Base-by-base conservation (phyloP, 495 filamentous ascomycete species). In the Sordaria brevicollis region DNA sequence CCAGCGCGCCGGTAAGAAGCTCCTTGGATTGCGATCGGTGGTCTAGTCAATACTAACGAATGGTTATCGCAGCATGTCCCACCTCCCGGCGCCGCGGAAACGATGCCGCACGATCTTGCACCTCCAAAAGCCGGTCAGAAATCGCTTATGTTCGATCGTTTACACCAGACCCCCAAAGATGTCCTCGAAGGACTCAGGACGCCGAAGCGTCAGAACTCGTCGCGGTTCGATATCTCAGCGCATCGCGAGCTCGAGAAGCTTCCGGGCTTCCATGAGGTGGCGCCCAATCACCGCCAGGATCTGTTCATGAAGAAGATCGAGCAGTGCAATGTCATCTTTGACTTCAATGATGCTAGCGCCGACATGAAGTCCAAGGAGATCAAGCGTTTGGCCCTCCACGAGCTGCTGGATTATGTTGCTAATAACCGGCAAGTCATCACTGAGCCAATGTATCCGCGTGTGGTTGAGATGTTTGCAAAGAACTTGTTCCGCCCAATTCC, bases 341-440 rank as follows among this genome's bases (percentile, higher is more conserved):
- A 99, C 80, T 99, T 99, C 83, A 99, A 97, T 80, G 95, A 99
- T 77, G 93, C 96, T 41, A 96, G 92, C 71, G 94, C 90, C 67
- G 95, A 99, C 75, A 98, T 98, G 94, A 98, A 98, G 79, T 96
- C 94, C n/a, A 99, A 99, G 80, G 95, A 99, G 81, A 97, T 99
- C 85, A 99, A 99, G 86, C 88, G 95, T 74, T 82, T 99, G 76
- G 96, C 95, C 65, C 87, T 99, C 49, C 95, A 99, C 76, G 95
- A 99, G 77, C 86, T 99, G 35, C 85, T 99, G 66, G 95, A 99
- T 78, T 99, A 99, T 76, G 94, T 99, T 66, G 94, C 95, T 73
- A 97, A 97, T 79, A 99, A 99, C 76, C 89, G 95, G 41, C 93
- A 96, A 73, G 95, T 99, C 74, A 98, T 99, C 77, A 97, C 94